Conservation (phyloP, 768 basidiomycete genomes). For the Agaricus subrufescens region DNA sequence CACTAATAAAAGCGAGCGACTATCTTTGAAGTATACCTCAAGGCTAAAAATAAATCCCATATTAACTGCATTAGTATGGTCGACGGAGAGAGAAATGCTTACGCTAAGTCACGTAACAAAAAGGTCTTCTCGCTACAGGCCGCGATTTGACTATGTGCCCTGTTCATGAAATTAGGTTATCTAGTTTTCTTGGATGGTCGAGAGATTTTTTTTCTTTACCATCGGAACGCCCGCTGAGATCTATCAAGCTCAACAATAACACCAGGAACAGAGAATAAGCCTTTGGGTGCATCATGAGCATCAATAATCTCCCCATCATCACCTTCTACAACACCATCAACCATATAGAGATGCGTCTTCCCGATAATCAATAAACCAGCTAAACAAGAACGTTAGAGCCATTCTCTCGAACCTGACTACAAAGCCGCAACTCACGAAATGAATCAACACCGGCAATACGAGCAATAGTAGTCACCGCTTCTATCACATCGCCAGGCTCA, state of each 20-base stretch:
- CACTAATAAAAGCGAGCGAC: slow-evolving; percentile 79
- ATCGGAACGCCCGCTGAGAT: slow-evolving; percentile 78
- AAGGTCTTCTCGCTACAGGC: slow-evolving; percentile 79
- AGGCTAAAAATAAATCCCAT: slow-evolving; percentile 39
- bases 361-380: slow-evolving; percentile 90
- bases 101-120: slow-evolving; percentile 91
- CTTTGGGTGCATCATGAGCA: slow-evolving; percentile 77
- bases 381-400: slow-evolving; percentile 18
- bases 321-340: slow-evolving; percentile 85
- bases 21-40: slow-evolving; percentile 92
- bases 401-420: no score
- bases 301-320: slow-evolving; percentile 88
- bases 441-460: slow-evolving; percentile 89
- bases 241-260: slow-evolving; percentile 76
- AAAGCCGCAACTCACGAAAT: slow-evolving; percentile 56
- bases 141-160: slow-evolving; percentile 76
- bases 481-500: slow-evolving; percentile 86
- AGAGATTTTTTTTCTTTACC: slow-evolving; percentile 39
- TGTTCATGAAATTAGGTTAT: slow-evolving; percentile 20
- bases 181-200: not conserved
- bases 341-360: slow-evolving; percentile 79
- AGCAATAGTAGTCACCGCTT: slow-evolving; percentile 81
- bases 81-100: slow-evolving; percentile 25
- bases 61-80: not conserved
- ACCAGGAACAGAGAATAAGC: slow-evolving; percentile 79